phyloP scores from a whole-genome alignment of 352 stramenopile species.

The Pythium brachiatum region DNA sequence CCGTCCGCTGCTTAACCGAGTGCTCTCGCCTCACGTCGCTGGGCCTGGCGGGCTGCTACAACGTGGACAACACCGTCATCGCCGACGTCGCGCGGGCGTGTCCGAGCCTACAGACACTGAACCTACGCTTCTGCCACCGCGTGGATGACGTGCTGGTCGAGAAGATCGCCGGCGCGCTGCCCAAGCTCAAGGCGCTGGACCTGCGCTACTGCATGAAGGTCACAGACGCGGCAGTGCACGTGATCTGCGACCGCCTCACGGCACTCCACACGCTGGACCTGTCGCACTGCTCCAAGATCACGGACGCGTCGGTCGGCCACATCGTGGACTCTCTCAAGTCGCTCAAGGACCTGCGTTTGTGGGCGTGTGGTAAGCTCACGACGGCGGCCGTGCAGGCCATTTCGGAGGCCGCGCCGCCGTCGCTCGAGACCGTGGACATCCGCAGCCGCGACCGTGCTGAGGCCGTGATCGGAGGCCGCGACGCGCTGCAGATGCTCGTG shows the following conservation, averaged over 20 bases:
- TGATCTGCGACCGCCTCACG: slow-evolving; percentile 47
- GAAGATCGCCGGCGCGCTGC: slow-evolving; percentile 42
- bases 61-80: slow-evolving; percentile 69
- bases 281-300: slow-evolving; percentile 80
- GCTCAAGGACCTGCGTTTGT: slow-evolving; percentile 76
- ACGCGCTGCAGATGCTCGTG: slow-evolving; percentile 77
- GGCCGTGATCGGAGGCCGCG: slow-evolving; percentile 69
- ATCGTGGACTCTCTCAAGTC: slow-evolving; percentile 52
- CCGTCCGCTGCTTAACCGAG: slow-evolving; percentile 43
- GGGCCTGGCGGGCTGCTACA: slow-evolving; percentile 75
- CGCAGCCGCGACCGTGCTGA: slow-evolving; percentile 77
- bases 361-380: slow-evolving; percentile 80
- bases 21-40: slow-evolving; percentile 54
- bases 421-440: slow-evolving; percentile 69
- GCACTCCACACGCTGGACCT: slow-evolving; percentile 68
- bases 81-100: slow-evolving; percentile 53
- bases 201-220: slow-evolving; percentile 88
- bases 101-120: slow-evolving; percentile 46
- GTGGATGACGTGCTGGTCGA: slow-evolving; percentile 75
- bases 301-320: slow-evolving; percentile 58
- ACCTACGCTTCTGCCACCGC: slow-evolving; percentile 83
- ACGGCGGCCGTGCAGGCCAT: slow-evolving; percentile 68
- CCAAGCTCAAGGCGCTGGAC: slow-evolving; percentile 65
- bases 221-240: slow-evolving; percentile 57
- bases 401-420: slow-evolving; percentile 47